Evolutionary conservation across 2,329 filamentous ascomycete species (phyloP).

Genomic region (Pyrenophora tritici-repentis): DNA sequence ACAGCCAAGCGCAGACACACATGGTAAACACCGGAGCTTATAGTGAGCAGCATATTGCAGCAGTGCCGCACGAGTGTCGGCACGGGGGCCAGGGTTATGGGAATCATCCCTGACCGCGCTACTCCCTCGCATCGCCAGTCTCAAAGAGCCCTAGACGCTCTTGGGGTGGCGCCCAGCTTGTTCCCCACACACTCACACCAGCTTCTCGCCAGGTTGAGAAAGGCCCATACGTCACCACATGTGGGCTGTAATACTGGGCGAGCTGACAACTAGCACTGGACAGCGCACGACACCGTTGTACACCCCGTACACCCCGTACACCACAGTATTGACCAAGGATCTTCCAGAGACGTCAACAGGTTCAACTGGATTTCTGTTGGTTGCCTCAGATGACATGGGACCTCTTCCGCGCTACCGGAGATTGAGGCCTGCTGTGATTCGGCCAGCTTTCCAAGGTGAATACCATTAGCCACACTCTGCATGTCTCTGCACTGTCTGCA

Average conservation of each 20-base stretch:
- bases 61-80: conserved; percentile 15
- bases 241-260: background rate
- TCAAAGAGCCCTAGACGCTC: conserved; percentile 22
- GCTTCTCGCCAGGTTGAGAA: conserved; percentile 6
- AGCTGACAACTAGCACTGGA: background rate
- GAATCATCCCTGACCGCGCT: conserved; percentile 18
- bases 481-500: conserved; percentile 15
- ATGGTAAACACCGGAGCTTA: conserved; percentile 5
- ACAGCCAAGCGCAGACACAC: conserved; percentile 8
- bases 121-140: conserved; percentile 20
- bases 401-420: conserved; percentile 13
- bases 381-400: conserved; percentile 3
- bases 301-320: background rate
- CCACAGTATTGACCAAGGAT: background rate
- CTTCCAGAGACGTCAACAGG: background rate
- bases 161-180: conserved; percentile 15
- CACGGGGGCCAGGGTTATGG: conserved; percentile 28
- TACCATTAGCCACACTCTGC: conserved; percentile 6
- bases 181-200: conserved; percentile 15
- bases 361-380: background rate
- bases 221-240: conserved; percentile 9
- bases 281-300: background rate
- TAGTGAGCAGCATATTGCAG: conserved; percentile 6
- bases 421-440: conserved; percentile 8
- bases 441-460: background rate